Base-by-base conservation (phyloP, 2,329 filamentous ascomycete species). In the Phialemoniopsis sp. region DNA sequence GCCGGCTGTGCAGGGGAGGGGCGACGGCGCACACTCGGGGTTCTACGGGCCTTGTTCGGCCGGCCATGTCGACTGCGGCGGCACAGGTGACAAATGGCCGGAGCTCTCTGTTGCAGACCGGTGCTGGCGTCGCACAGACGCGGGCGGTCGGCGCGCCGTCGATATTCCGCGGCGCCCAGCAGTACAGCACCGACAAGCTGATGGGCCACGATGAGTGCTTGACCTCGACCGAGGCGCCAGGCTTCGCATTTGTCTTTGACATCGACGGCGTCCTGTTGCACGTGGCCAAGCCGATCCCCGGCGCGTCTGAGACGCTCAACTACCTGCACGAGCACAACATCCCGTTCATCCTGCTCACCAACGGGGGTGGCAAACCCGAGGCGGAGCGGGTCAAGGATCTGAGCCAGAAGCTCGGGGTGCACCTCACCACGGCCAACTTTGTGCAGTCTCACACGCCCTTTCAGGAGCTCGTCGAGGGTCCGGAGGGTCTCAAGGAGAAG, bases 231-330 rank as follows among this genome's bases (percentile, higher is more conserved):
- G 21, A 26, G 21, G 21, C 21, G 21, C 21, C 21, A 10, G 21
- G 21, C 21, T 26, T 26, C 21, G 21, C 21, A 6, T 26, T 26
- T 10, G 21, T 26, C 21, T 26, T 26, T 10, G 21, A 26, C 51
- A 95, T 98, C 57, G 93, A 98, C 61, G 93, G 93, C 40, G 93
- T 98, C n/a, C 78, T 98, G 15, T 75, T 97, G 26, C 88, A 90
- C 55, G 85, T 86, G 44, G 80, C 85, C 4, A 78, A 82, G 46
- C 82, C 87, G 4, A 82, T 97, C 34, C 85, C 88, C 2, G 85
- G 87, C 26, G 91, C 93, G 2, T 70, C 79, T 2, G 74, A 87
- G 54, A 77, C 89, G 13, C 75, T 98, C 15, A 67, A 71, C 21
- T 84, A 81, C 53, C 80, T 97, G 15, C 80, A 89, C 50, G 65